Base-by-base conservation (phyloP, 495 filamentous ascomycete species). In the Neurospora sp. region DNA sequence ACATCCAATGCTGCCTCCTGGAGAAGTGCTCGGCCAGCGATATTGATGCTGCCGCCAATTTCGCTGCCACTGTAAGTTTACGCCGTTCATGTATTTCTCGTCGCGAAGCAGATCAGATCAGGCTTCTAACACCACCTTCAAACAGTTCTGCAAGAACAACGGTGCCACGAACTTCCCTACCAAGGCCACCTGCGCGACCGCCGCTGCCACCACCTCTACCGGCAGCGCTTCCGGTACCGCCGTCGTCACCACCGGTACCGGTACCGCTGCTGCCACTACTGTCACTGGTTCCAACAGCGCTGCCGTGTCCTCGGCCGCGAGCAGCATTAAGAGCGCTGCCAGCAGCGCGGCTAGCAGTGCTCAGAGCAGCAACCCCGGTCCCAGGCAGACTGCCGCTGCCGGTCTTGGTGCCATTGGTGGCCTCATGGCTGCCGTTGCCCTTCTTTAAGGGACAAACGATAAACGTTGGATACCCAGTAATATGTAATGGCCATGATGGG, bases 1-100 rank as follows among this genome's bases (percentile, higher is more conserved):
- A 81, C 40, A 89, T 96, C 73, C 82, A 89, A 39, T 92, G 91
- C 84, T 97, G 93, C 79, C 84, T 96, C 8, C 78, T 80, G 5
- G 78, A 76, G 3, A 79, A 73, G 11, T 97, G 93, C 81, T 9
- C 73, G 1, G 5, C 37, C 37, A 38, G 37, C 37, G 37, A 38
- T 38, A 46, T 86, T 46, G 54, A 66, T 16, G 12, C 74, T 37
- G 84, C 85, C 18, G 75, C 83, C 40, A 39, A 23, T 37, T 84
- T 79, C 60, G 82, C 82, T 35, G n/a, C 62, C 20, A 35, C 18
- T 37, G 80, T 82, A 69, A 69, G 79, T 66, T 69, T 39, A 5
- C 44, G 8, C 42, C 14, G 2, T 41, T 41, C 4, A 41, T 38
- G 37, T 38, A 38, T 4, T 40, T 42, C 42, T 44, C 18, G 16